These are phyloP conservation scores for Lolium perenne DNA, from an alignment of 176 grass and related monocot genomes.

Conservation along the genomic window DNA sequence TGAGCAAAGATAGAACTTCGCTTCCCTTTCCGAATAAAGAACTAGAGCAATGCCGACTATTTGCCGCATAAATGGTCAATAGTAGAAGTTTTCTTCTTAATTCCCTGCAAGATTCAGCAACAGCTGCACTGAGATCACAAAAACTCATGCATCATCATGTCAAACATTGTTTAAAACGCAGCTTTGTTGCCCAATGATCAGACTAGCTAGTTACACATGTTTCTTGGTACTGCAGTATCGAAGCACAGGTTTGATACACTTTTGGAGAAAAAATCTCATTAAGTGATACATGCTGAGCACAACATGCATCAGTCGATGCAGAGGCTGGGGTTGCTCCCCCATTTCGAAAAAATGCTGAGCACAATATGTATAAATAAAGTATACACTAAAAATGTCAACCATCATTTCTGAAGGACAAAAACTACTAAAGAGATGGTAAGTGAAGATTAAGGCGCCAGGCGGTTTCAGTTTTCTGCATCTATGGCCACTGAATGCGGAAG, in stretches of 20 bases:
- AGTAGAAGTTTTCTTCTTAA: conserved; percentile 30
- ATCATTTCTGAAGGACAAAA: background rate
- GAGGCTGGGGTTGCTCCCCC: too few species aligned
- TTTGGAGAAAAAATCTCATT: background rate
- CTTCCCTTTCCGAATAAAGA: background rate
- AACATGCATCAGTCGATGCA: background rate
- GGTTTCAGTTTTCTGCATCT: conserved; percentile 44
- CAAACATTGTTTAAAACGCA: background rate
- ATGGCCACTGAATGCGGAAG: conserved; percentile 25
- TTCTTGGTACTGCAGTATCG: conserved; percentile 33
- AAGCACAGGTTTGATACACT: conserved; percentile 31
- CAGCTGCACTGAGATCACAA: conserved; percentile 12
- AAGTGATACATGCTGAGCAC: conserved; percentile 19
- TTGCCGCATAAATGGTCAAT: conserved; percentile 42
- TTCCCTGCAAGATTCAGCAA: conserved; percentile 38
- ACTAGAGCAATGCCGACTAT: background rate
- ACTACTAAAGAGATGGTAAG: background rate
- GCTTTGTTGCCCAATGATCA: conserved; percentile 11
- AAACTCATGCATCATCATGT: background rate
- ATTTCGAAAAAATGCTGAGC: background rate
- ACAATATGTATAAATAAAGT: background rate
- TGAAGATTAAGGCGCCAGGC: background rate
- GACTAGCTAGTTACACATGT: conserved; percentile 30
- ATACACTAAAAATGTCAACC: conserved; percentile 5
- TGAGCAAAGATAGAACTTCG: conserved; percentile 44